Conservation (phyloP, 495 filamentous ascomycete species). For the Penicillium arizonense region DNA sequence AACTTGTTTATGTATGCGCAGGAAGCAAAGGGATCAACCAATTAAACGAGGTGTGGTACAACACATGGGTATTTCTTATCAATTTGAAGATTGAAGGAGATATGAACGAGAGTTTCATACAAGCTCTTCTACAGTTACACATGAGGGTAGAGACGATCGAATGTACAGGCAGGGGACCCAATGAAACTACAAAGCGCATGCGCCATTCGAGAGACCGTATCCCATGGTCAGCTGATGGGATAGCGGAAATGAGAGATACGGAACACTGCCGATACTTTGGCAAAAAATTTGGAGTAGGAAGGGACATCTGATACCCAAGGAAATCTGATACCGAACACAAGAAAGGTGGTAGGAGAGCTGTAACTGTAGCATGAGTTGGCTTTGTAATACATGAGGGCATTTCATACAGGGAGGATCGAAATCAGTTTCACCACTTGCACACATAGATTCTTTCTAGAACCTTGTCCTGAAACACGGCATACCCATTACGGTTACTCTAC, state of each 20-base stretch:
- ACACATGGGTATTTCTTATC: not conserved
- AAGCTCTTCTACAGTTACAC: not conserved
- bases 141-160: not conserved
- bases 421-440: too few species aligned
- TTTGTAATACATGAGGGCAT: too few species aligned
- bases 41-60: not conserved
- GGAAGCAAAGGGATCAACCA: not conserved
- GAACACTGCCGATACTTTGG: not conserved
- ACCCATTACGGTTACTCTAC: too few species aligned
- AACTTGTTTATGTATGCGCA: not conserved
- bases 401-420: too few species aligned
- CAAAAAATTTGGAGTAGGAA: not conserved
- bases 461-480: too few species aligned
- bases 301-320: too few species aligned
- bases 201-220: not conserved
- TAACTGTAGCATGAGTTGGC: too few species aligned
- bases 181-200: not conserved
- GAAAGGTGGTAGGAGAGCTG: too few species aligned
- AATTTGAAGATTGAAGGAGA: not conserved
- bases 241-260: not conserved
- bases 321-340: too few species aligned
- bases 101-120: not conserved
- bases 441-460: too few species aligned
- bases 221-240: not conserved
- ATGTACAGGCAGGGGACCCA: not conserved